Evolutionary conservation across 768 basidiomycete species (phyloP).

Genomic region (Cyclocybe aegerita): DNA sequence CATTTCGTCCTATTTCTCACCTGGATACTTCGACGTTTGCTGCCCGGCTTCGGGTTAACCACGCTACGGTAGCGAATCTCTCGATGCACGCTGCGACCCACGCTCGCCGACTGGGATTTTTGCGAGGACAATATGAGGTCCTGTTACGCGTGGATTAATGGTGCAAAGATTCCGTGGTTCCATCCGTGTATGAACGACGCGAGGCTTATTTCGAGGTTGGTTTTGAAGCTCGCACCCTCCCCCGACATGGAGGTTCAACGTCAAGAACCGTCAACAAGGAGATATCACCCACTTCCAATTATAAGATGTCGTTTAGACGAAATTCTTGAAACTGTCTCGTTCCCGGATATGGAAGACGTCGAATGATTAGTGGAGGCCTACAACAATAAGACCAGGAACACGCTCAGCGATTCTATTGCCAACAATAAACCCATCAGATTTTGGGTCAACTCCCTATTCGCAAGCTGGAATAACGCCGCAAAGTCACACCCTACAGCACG

Average conservation of each 20-base stretch:
- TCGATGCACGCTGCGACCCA: no score
- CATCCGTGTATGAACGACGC: no score
- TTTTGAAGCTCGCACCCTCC: no score
- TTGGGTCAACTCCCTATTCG: slow-evolving; percentile 19
- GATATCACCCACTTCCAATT: neutral
- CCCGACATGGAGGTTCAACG: no score
- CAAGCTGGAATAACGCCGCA: slow-evolving; percentile 23
- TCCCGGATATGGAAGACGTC: slow-evolving; percentile 8
- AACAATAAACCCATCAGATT: slow-evolving; percentile 30
- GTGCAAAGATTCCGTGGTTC: no score
- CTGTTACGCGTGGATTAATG: no score
- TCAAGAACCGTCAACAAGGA: neutral
- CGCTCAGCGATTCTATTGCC: slow-evolving; percentile 18
- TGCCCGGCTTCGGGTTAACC: no score
- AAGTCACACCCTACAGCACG: slow-evolving; percentile 25
- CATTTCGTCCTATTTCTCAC: neutral
- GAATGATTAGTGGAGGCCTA: slow-evolving; percentile 19
- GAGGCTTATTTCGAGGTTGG: no score
- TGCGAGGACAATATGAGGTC: no score
- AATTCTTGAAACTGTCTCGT: neutral
- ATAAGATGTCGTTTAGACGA: neutral
- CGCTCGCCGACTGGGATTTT: no score
- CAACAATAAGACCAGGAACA: slow-evolving; percentile 46
- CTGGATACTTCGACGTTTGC: no score
- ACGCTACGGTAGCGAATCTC: no score